phyloP scores from a whole-genome alignment of 2,329 filamentous ascomycete species.

The Fusarium kyushuense region DNA sequence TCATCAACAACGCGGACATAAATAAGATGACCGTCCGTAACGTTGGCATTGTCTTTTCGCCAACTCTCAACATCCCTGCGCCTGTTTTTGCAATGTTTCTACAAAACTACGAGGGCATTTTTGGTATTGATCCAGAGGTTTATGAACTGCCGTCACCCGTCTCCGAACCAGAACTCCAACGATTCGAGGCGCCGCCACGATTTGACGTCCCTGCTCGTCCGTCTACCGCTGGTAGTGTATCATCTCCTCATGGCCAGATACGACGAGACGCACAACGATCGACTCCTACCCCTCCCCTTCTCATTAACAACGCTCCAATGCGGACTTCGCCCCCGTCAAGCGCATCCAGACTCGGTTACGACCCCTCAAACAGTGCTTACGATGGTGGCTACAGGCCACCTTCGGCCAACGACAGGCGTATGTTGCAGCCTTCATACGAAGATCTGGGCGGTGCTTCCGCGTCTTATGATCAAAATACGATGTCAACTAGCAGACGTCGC shows the following conservation, averaged over 20 bases:
- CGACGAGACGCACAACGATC: conserved; percentile 50
- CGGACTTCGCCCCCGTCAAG: conserved; percentile 61
- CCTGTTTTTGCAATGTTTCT: conserved; percentile 95
- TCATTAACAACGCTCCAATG: conserved; percentile 49
- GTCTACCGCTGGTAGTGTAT: conserved; percentile 60
- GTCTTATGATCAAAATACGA: conserved; percentile 58
- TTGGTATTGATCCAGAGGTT: conserved; percentile 76
- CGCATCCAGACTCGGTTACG: conserved; percentile 55
- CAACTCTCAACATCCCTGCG: conserved; percentile 94
- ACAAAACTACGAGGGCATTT: conserved; percentile 89
- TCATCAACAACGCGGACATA: conserved; percentile 87
- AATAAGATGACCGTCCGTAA: conserved; percentile 99
- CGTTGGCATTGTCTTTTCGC: conserved; percentile 97
- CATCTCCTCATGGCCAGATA: conserved; percentile 65
- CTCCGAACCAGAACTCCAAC: conserved; percentile 54
- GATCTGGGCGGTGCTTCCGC: conserved; percentile 41
- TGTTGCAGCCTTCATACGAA: conserved; percentile 49
- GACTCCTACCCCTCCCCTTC: conserved; percentile 65
- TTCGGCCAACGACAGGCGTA: conserved; percentile 51
- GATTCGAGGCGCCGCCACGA: conserved; percentile 49
- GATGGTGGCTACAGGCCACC: conserved; percentile 56
- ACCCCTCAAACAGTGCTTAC: conserved; percentile 57
- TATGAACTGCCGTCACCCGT: conserved; percentile 67
- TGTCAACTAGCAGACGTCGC: conserved; percentile 62
- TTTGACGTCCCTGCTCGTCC: conserved; percentile 59